Evolutionary conservation across 2,329 filamentous ascomycete genomes (phyloP).

Genomic region (Talaromyces amestolkiae): DNA sequence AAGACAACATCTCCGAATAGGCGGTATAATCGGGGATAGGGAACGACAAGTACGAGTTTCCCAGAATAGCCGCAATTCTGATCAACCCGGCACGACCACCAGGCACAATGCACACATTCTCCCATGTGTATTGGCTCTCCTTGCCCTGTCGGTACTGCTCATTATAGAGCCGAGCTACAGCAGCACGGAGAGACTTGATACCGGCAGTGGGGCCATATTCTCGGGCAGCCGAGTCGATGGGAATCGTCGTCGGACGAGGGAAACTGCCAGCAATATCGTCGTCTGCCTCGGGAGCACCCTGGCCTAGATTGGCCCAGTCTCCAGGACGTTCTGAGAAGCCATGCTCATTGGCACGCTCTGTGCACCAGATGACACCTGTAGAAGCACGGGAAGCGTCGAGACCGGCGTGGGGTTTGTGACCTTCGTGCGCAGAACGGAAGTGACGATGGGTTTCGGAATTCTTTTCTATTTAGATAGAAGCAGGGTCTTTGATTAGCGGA

Average conservation of each 20-base stretch:
- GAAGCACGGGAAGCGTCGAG: constrained; percentile 84
- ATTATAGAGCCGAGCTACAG: constrained; percentile 90
- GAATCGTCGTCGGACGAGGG: constrained; percentile 71
- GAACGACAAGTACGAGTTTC: constrained; percentile 89
- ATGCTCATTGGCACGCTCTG: constrained; percentile 73
- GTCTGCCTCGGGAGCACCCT: constrained; percentile 91
- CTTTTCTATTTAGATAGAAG: constrained; percentile 68
- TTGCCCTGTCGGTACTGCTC: constrained; percentile 86
- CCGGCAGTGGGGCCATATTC: constrained; percentile 94
- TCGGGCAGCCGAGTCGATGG: constrained; percentile 72
- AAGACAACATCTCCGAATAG: constrained; percentile 93
- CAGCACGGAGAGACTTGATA: constrained; percentile 84
- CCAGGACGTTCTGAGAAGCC: constrained; percentile 81
- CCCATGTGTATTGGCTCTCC: constrained; percentile 87
- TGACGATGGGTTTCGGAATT: constrained; percentile 78
- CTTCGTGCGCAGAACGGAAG: constrained; percentile 86
- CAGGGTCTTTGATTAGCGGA: constrained; percentile 7
- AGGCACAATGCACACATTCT: constrained; percentile 95
- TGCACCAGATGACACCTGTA: constrained; percentile 85
- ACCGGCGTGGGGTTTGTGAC: constrained; percentile 85
- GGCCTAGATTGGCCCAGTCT: constrained; percentile 87
- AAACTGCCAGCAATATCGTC: constrained; percentile 91
- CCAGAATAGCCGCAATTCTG: constrained; percentile 88
- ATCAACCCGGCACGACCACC: constrained; percentile 90
- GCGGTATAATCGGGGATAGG: constrained; percentile 95